phyloP scores from a whole-genome alignment of 805 yeast species.

The Cephaloascus fragrans region DNA sequence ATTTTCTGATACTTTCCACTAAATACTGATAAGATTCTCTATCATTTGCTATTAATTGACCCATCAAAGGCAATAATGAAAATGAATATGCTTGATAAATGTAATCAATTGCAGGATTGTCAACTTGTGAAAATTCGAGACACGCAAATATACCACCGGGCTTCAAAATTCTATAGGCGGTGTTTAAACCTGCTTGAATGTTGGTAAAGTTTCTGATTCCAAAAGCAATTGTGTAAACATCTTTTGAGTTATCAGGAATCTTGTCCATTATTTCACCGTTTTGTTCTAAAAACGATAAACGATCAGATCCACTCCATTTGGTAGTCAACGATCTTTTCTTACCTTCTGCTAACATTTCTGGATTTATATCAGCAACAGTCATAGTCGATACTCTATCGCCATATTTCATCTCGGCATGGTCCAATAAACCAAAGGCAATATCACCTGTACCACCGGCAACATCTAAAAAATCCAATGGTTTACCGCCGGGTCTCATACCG shows the following conservation, averaged over 20 bases:
- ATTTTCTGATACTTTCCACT: slow-evolving; percentile 86
- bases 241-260: slow-evolving; percentile 81
- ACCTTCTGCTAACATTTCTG: slow-evolving; percentile 94
- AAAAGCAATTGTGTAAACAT: slow-evolving; percentile 91
- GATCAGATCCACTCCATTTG: slow-evolving; percentile 53
- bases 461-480: slow-evolving; percentile 81
- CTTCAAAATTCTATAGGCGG: slow-evolving; percentile 92
- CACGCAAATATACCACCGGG: slow-evolving; percentile 99
- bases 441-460: slow-evolving; percentile 99
- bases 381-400: slow-evolving; percentile 70
- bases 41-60: slow-evolving; percentile 91
- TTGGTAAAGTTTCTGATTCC: slow-evolving; percentile 96
- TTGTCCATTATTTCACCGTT: slow-evolving; percentile 86
- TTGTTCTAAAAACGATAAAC: slow-evolving; percentile 79
- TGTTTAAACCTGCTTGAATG: slow-evolving; percentile 83
- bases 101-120: slow-evolving; percentile 63
- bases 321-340: slow-evolving; percentile 58
- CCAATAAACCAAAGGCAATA: slow-evolving; percentile 89
- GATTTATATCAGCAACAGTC: slow-evolving; percentile 91
- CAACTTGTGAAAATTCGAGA: slow-evolving; percentile 88
- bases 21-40: slow-evolving; percentile 93
- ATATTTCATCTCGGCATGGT: slow-evolving; percentile 74
- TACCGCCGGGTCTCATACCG: slow-evolving; percentile 81
- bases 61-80: slow-evolving; percentile 84
- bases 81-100: slow-evolving; percentile 84